These are phyloP conservation scores for Petasospora rhodanensis DNA, from an alignment of 1,139 yeast genomes.

Conservation along the genomic window DNA sequence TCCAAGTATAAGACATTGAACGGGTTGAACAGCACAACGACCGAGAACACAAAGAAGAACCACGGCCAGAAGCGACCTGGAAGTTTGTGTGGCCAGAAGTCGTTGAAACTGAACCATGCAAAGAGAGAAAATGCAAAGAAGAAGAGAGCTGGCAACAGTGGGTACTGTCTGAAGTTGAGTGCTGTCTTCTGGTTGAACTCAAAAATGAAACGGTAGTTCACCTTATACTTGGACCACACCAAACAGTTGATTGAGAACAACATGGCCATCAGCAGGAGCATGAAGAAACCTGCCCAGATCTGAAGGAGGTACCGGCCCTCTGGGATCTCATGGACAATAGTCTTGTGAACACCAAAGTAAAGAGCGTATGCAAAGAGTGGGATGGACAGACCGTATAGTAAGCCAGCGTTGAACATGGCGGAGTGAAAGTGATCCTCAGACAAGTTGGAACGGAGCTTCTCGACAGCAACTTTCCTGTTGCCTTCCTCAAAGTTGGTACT, in stretches of 20 bases:
- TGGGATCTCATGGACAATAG: constrained; percentile 34
- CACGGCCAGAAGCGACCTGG: constrained; percentile 81
- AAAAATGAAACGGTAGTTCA: constrained; percentile 87
- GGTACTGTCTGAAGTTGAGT: constrained; percentile 60
- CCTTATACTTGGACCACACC: constrained; percentile 69
- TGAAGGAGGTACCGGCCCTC: constrained; percentile 65
- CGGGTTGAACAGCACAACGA: constrained; percentile 54
- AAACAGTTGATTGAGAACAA: constrained; percentile 66
- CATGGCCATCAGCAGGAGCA: constrained; percentile 53
- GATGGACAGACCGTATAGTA: constrained; percentile 63
- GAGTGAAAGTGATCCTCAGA: constrained; percentile 37
- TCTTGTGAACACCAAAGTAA: constrained; percentile 28
- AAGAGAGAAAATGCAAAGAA: constrained; percentile 54
- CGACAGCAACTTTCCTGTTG: constrained; percentile 70
- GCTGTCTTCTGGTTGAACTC: constrained; percentile 75
- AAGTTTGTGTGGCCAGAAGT: constrained; percentile 57
- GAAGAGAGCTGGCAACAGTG: constrained; percentile 50
- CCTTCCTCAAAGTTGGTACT: constrained; percentile 66
- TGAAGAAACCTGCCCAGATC: constrained; percentile 87
- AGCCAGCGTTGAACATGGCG: constrained; percentile 55
- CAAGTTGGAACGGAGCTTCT: constrained; percentile 55
- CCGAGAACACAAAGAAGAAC: constrained; percentile 55
- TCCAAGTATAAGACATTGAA: constrained; percentile 36
- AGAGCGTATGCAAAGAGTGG: constrained; percentile 43
- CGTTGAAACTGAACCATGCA: constrained; percentile 70